Evolutionary conservation across 352 stramenopile genomes (phyloP).

Genomic region (Phytophthora tentaculata): DNA sequence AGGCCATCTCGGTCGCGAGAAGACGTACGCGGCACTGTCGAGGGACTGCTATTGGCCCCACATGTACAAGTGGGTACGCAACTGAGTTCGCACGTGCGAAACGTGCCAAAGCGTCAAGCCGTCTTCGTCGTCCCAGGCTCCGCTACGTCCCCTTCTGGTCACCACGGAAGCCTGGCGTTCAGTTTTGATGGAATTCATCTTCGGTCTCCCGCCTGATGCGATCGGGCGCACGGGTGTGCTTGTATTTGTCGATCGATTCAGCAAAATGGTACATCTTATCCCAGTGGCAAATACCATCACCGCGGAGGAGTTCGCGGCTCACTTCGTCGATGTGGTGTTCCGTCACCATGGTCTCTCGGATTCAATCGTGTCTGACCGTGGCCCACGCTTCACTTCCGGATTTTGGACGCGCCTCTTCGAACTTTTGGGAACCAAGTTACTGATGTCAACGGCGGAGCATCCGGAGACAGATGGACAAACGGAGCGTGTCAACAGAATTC

Average conservation of each 20-base stretch:
- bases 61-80: slow-evolving; percentile 6
- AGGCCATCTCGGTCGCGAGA: background rate
- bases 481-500: background rate
- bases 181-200: background rate
- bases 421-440: background rate
- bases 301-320: background rate
- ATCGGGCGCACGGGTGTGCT: background rate
- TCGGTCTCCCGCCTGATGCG: background rate
- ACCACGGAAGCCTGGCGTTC: background rate
- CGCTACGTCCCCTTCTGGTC: background rate
- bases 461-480: background rate
- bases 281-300: background rate
- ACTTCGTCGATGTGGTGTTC: background rate
- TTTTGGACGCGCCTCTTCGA: background rate
- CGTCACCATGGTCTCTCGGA: background rate
- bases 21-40: slow-evolving; percentile 3
- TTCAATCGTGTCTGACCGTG: background rate
- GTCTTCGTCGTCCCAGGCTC: background rate
- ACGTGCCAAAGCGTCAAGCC: background rate
- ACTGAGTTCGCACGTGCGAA: background rate
- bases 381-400: background rate
- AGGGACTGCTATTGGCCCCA: background rate
- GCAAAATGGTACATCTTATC: background rate
- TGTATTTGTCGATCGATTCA: background rate
- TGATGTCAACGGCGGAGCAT: background rate